These are phyloP conservation scores for Geranium rotundifolium DNA, from an alignment of 345 rosid genomes.

Conservation along the genomic window DNA sequence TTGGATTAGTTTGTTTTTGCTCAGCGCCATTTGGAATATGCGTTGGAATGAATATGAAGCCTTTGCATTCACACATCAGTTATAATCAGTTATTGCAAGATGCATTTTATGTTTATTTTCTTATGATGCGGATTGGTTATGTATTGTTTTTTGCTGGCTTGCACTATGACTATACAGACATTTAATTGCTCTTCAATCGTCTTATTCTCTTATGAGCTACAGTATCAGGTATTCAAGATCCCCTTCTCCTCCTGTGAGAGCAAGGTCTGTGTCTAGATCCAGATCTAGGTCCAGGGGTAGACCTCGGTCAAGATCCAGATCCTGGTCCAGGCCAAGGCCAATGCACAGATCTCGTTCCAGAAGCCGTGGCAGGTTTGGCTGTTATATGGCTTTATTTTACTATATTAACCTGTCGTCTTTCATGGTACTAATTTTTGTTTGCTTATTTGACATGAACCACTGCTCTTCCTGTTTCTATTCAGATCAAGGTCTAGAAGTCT, in stretches of 20 bases:
- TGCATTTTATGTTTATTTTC: too few species aligned
- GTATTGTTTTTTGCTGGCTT: too few species aligned
- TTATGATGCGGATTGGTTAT: too few species aligned
- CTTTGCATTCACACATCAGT: too few species aligned
- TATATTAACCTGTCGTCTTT: background rate
- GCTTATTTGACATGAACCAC: conserved; percentile 11
- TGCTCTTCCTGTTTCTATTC: conserved; percentile 13
- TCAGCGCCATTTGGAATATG: too few species aligned
- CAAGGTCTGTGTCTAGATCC: conserved; percentile 12
- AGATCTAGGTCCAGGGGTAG: conserved; percentile 36
- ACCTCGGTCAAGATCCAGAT: conserved; percentile 47
- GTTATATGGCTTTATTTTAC: background rate
- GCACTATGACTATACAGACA: too few species aligned
- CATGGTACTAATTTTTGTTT: conserved; percentile 2
- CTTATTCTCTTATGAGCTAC: too few species aligned
- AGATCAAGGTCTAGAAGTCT: conserved; percentile 77
- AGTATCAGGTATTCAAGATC: conserved; percentile 48
- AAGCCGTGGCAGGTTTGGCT: conserved; percentile 74
- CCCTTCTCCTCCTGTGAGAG: conserved; percentile 51
- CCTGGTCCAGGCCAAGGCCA: conserved; percentile 53
- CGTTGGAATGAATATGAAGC: too few species aligned
- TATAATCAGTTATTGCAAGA: too few species aligned
- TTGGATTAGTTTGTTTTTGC: too few species aligned
- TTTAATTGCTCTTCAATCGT: too few species aligned
- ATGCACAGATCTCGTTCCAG: conserved; percentile 57